Evolutionary conservation across 345 rosid species (phyloP).

Genomic region (Salix caprea): DNA sequence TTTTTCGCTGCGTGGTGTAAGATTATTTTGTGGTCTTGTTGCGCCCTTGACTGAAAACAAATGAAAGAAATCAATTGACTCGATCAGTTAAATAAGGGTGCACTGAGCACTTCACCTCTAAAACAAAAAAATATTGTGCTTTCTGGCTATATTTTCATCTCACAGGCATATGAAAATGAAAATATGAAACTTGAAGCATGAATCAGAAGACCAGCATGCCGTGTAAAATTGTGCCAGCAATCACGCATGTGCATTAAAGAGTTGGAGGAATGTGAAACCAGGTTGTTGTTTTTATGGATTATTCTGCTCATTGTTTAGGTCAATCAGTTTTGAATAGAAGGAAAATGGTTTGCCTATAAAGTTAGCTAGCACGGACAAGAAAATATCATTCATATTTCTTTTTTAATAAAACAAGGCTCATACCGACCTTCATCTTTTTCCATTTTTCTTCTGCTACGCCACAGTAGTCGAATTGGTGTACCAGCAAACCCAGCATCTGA

Average conservation of each 20-base stretch:
- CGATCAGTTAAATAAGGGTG: neutral
- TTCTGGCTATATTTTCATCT: too few species aligned
- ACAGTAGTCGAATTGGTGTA: constrained; percentile 81
- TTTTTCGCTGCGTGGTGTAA: constrained; percentile 18
- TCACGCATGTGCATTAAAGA: neutral
- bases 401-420: neutral
- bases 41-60: constrained; percentile 27
- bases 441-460: constrained; percentile 84
- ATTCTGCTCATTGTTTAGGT: too few species aligned
- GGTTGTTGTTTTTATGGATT: neutral
- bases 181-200: too few species aligned
- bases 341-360: neutral
- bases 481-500: constrained; percentile 81
- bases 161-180: too few species aligned
- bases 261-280: neutral
- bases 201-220: too few species aligned
- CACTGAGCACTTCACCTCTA: too few species aligned
- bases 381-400: neutral
- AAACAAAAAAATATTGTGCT: too few species aligned
- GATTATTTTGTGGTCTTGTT: constrained; percentile 15
- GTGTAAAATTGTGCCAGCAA: too few species aligned
- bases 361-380: neutral
- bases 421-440: constrained; percentile 55
- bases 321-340: too few species aligned
- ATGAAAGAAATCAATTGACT: constrained; percentile 4